phyloP scores from a whole-genome alignment of 2,329 filamentous ascomycete genomes.

The Aspergillus sp. region DNA sequence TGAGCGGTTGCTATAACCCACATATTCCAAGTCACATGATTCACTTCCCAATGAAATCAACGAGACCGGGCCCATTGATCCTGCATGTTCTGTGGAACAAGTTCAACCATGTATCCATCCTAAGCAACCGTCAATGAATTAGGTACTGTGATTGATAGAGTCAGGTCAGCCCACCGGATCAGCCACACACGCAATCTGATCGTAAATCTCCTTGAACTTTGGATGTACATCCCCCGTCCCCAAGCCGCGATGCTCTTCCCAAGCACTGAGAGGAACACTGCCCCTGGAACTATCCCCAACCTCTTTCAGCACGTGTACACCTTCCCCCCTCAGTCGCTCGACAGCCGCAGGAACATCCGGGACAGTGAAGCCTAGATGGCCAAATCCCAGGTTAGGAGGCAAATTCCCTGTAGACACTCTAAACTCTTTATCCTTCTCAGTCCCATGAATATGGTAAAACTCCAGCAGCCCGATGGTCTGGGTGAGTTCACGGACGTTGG shows the following conservation, averaged over 20 bases:
- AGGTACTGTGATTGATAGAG: background rate
- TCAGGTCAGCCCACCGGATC: constrained; percentile 37
- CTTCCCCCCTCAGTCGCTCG: constrained; percentile 29
- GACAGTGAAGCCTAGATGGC: constrained; percentile 43
- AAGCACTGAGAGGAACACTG: constrained; percentile 35
- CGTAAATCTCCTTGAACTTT: constrained; percentile 38
- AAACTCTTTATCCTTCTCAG: constrained; percentile 27
- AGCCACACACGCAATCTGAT: constrained; percentile 41
- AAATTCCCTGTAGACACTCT: constrained; percentile 34
- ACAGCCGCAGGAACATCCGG: constrained; percentile 37
- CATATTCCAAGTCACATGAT: background rate
- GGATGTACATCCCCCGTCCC: constrained; percentile 35
- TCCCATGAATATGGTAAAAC: constrained; percentile 40
- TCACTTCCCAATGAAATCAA: too few relatives aligned
- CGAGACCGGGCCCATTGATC: background rate
- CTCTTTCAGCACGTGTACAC: constrained; percentile 40
- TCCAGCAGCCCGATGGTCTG: constrained; percentile 39
- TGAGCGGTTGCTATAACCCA: background rate
- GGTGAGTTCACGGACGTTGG: constrained; percentile 28
- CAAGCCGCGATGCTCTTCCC: constrained; percentile 37
- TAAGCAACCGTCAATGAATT: constrained; percentile 11
- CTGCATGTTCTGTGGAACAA: background rate
- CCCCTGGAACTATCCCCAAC: constrained; percentile 30
- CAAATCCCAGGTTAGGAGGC: constrained; percentile 40
- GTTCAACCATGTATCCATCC: constrained; percentile 36